Evolutionary conservation across 2,329 filamentous ascomycete genomes (phyloP), one percentile per base, ranked within the genome.

Genomic region (Nectriaceae sp.): DNA sequence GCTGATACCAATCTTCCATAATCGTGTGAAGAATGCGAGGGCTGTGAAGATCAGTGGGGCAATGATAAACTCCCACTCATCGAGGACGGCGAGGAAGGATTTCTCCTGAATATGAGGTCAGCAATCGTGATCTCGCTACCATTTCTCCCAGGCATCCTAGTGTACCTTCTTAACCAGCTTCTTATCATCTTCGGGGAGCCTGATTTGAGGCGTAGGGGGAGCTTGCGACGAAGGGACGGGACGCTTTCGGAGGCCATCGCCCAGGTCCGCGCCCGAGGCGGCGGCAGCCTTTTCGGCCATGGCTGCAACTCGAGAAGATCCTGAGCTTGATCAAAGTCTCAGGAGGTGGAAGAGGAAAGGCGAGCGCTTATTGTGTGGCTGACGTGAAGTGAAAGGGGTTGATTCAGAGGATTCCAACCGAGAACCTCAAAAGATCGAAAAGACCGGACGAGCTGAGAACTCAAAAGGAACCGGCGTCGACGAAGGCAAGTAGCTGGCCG

Each of bases 1-100:
- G 57, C 82, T 85, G 46, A 86, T 70, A 48, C 85, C 85, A 65
- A 88, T 88, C 74, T 85, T 87, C 71, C 80, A 88, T 55, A 88
- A 67, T 55, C 85, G 77, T 33, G 85, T 88, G 67, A 86, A 84
- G 70, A 86, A 75, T 48, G 85, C 82, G 45, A 85, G 67, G 56
- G 76, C 63, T 50, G 82, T 81, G 70, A 86, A 82, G 65, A 87
- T 64, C 61, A 86, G 65, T 46, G 84, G 79, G 54, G 80, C 78
- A 65, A 84, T 76, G 63, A 85, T 63, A 65, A 78, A 75, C 67
- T 88, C 78, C 79, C 83, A 82, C 70, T 85, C 74, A 61, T 79
- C 75, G 57, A 91, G 78, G 60, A 80, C 75, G 47, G 85, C 68
- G 59, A 89, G 70, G 55, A 88, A 67, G 20, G 81, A 82, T 58